phyloP scores from a whole-genome alignment of 176 grass and related monocot species.

The Bothriochloa decipiens region DNA sequence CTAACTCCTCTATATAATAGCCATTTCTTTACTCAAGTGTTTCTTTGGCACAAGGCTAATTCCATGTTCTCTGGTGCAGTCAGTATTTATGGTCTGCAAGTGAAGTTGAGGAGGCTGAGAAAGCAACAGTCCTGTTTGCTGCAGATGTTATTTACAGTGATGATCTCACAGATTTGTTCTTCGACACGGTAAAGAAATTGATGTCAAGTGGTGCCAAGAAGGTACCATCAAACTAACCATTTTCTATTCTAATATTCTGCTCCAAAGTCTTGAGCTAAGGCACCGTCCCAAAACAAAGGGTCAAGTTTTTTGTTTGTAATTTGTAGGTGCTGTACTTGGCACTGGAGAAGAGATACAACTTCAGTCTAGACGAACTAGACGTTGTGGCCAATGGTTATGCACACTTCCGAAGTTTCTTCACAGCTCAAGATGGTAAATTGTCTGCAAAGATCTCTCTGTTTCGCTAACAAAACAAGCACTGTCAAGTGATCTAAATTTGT shows the following conservation, averaged over 20 bases:
- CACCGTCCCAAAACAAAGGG: not conserved
- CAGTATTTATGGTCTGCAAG: not conserved
- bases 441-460: not conserved
- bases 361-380: conserved; percentile 75
- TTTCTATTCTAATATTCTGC: not conserved
- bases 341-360: conserved; percentile 92
- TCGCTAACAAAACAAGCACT: not conserved
- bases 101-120: conserved; percentile 77
- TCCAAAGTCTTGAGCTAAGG: conserved; percentile 1
- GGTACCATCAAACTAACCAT: conserved; percentile 36
- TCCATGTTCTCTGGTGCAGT: conserved; percentile 30
- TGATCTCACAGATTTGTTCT: conserved; percentile 79
- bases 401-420: conserved; percentile 71
- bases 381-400: conserved; percentile 85
- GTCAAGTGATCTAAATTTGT: not conserved
- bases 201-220: conserved; percentile 73
- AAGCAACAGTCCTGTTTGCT: conserved; percentile 66
- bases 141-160: conserved; percentile 92
- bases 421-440: conserved; percentile 44
- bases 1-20: not conserved
- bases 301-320: conserved; percentile 16
- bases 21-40: not conserved
- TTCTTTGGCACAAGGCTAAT: not conserved
- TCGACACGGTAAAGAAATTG: conserved; percentile 52
- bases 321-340: conserved; percentile 79